phyloP scores from a whole-genome alignment of 2,329 filamentous ascomycete genomes.

The Neospermospora avenae region DNA sequence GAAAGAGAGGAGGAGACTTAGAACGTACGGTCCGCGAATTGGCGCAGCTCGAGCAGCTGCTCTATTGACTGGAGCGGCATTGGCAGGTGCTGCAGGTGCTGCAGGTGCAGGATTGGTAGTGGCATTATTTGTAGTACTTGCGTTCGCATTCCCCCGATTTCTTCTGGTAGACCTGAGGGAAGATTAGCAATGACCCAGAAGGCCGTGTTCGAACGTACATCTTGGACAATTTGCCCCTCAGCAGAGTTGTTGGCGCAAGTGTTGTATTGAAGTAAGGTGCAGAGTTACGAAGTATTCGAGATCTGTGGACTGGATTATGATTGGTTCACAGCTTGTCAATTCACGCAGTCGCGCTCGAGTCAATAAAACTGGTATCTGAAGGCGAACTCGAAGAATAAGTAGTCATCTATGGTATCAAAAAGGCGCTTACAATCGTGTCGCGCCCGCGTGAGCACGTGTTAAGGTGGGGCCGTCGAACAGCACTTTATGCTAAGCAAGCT shows the following conservation, averaged over 20 bases:
- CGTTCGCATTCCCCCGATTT: not conserved
- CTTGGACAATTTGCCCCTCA: not conserved
- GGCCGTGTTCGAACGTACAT: not conserved
- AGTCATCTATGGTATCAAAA: too few species aligned
- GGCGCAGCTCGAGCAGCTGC: conserved; percentile 15
- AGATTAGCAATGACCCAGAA: not conserved
- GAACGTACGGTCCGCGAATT: conserved; percentile 34
- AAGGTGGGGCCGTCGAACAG: not conserved
- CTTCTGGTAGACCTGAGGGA: not conserved
- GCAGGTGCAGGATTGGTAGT: conserved; percentile 3
- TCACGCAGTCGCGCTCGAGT: not conserved
- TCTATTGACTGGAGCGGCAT: conserved; percentile 13
- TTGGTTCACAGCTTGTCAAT: not conserved
- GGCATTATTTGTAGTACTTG: not conserved
- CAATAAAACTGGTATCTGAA: not conserved
- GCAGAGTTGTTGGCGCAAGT: not conserved
- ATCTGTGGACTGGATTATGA: not conserved
- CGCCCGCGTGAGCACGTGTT: not conserved
- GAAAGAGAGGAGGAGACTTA: not conserved
- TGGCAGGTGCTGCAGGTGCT: too few species aligned
- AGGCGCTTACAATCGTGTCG: not conserved
- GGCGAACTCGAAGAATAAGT: not conserved
- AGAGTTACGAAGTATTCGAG: not conserved
- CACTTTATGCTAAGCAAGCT: not conserved
- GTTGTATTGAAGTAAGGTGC: not conserved